These are phyloP conservation scores for Areca catechu DNA, from an alignment of 176 grass and related monocot species.

Conservation along the genomic window DNA sequence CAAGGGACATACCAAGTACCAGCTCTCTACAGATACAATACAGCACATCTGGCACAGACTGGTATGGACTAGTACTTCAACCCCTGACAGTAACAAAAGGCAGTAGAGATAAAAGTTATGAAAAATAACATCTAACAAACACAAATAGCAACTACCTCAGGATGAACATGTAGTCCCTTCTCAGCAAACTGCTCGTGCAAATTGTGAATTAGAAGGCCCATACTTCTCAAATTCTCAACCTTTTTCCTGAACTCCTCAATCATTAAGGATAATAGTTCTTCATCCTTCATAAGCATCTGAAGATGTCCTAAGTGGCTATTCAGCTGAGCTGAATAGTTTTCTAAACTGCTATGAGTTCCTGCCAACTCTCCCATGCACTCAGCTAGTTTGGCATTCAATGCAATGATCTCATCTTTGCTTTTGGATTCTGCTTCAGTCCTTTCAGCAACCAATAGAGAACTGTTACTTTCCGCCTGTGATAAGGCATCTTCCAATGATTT, in stretches of 20 bases:
- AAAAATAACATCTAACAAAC: too few species aligned
- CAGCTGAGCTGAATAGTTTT: conserved; percentile 49
- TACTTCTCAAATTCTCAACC: conserved; percentile 47
- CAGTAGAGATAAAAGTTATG: background rate
- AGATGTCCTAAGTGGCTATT: conserved; percentile 60
- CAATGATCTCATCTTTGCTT: conserved; percentile 42
- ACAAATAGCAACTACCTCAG: conserved; percentile 48
- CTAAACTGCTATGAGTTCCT: conserved; percentile 42
- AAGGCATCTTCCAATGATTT: conserved; percentile 63
- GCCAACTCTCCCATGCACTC: conserved; percentile 61
- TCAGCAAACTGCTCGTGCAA: conserved; percentile 63
- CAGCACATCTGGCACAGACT: too few species aligned
- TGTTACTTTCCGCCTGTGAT: conserved; percentile 39
- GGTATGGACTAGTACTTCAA: too few species aligned
- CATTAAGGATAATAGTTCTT: conserved; percentile 39
- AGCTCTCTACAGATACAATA: too few species aligned
- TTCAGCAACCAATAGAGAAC: conserved; percentile 39
- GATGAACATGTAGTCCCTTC: conserved; percentile 41
- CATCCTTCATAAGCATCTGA: conserved; percentile 46
- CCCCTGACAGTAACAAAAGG: background rate
- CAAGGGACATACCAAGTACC: too few species aligned
- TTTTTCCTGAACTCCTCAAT: conserved; percentile 68
- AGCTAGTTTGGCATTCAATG: conserved; percentile 50
- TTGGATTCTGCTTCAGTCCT: conserved; percentile 50
- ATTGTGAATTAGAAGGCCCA: conserved; percentile 55